phyloP scores from a whole-genome alignment of 1,284 basidiomycete genomes.

The Stereum hirsutum region DNA sequence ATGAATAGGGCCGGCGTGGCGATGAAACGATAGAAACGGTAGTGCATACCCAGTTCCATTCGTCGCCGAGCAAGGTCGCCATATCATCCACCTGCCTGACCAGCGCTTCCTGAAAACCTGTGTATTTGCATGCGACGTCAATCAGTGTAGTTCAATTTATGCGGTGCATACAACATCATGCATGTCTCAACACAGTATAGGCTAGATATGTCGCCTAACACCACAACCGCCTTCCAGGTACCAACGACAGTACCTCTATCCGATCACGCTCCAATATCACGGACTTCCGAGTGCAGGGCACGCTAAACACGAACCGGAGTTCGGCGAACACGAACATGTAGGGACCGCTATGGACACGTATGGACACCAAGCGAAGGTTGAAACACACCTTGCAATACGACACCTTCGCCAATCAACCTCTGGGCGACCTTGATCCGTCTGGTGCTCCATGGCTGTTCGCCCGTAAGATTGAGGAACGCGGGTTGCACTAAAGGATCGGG shows the following conservation, averaged over 20 bases:
- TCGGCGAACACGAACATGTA: background rate
- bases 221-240: no score
- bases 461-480: conserved; percentile 21
- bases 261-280: no score
- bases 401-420: conserved; percentile 28
- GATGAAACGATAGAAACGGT: background rate
- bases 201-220: no score
- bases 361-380: background rate
- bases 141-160: background rate
- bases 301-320: background rate
- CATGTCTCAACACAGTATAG: no score
- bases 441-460: conserved; percentile 44
- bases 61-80: conserved; percentile 40
- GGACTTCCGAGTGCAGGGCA: background rate
- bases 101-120: conserved; percentile 55
- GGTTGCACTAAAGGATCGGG: conserved; percentile 31
- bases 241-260: no score
- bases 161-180: background rate
- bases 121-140: background rate
- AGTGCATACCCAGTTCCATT: conserved; percentile 39
- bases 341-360: background rate
- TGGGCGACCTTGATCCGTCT: conserved; percentile 38
- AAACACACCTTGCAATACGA: conserved; percentile 29
- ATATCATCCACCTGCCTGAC: conserved; percentile 53
- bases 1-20: background rate